Conservation (phyloP, 306 rosid genomes). For the Quercus aquifolioides region DNA sequence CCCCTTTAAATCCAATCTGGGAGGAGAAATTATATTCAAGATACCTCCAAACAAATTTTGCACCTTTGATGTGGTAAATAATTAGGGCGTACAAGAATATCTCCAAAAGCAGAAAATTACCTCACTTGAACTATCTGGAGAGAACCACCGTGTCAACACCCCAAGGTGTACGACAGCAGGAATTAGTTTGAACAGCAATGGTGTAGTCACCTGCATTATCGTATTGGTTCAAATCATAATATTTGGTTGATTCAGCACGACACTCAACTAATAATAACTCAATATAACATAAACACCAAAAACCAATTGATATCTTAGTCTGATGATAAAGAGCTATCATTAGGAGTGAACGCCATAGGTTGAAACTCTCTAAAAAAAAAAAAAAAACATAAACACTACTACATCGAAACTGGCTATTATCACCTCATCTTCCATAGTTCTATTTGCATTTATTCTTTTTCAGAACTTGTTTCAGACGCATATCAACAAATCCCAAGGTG, state of each 20-base stretch:
- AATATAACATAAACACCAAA: background rate
- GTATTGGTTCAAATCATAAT: conserved; percentile 15
- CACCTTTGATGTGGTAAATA: conserved; percentile 6
- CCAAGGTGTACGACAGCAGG: conserved; percentile 91
- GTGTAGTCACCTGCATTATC: conserved; percentile 88
- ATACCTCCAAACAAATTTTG: conserved; percentile 21
- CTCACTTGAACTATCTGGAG: conserved; percentile 69
- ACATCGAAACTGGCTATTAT: background rate
- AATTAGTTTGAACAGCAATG: conserved; percentile 91
- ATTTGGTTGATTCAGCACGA: background rate
- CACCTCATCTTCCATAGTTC: background rate
- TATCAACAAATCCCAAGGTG: background rate
- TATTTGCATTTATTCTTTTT: background rate
- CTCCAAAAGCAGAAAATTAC: conserved; percentile 36
- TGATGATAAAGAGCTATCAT: too few species aligned
- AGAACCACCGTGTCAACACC: conserved; percentile 76
- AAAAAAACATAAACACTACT: background rate
- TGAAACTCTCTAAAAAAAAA: too few species aligned
- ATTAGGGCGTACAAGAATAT: background rate
- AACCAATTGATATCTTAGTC: accelerated
- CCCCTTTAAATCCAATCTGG: conserved; percentile 78
- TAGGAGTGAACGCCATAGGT: accelerated
- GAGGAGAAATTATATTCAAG: conserved; percentile 37
- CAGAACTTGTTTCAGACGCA: background rate
- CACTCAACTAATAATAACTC: conserved; percentile 1